Evolutionary conservation across 306 rosid genomes (phyloP).

Genomic region (Abrus pulchellus): DNA sequence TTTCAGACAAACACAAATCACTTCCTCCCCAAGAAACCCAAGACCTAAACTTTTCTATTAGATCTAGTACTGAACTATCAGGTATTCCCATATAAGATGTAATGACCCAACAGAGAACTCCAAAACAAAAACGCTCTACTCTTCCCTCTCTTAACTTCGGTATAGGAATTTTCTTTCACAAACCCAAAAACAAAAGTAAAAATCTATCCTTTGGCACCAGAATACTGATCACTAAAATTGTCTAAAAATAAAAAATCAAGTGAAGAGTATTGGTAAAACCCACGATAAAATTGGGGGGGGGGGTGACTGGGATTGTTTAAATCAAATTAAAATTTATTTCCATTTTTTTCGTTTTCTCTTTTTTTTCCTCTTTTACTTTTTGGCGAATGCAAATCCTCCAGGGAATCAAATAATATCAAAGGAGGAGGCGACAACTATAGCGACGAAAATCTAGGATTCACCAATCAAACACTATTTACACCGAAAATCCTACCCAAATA

Average conservation of each 20-base stretch:
- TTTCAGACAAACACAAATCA: constrained; percentile 52
- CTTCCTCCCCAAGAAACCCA: constrained; percentile 70
- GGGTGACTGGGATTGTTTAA: constrained; percentile 56
- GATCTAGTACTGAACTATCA: constrained; percentile 79
- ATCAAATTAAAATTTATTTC: constrained; percentile 39
- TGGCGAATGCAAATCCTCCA: constrained; percentile 63
- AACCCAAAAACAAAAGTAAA: constrained; percentile 39
- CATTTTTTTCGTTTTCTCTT: constrained; percentile 37
- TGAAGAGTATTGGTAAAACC: constrained; percentile 57
- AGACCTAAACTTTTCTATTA: constrained; percentile 71
- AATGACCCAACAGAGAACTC: constrained; percentile 53
- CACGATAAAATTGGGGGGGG: constrained; percentile 79
- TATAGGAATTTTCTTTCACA: constrained; percentile 47
- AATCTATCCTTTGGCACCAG: constrained; percentile 51
- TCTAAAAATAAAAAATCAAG: constrained; percentile 45
- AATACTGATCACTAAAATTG: constrained; percentile 49
- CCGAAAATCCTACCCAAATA: constrained; percentile 45
- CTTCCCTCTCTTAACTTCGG: constrained; percentile 51
- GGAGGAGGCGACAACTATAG: constrained; percentile 56
- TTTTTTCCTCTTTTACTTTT: constrained; percentile 32
- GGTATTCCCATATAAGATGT: constrained; percentile 94
- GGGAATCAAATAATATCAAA: constrained; percentile 66
- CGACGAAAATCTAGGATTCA: constrained; percentile 47
- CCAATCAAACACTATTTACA: constrained; percentile 64
- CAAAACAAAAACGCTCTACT: constrained; percentile 38